Evolutionary conservation across 495 filamentous ascomycete genomes (phyloP), one percentile per base, ranked within the genome.

Genomic region (Lophiostoma macrostomum): DNA sequence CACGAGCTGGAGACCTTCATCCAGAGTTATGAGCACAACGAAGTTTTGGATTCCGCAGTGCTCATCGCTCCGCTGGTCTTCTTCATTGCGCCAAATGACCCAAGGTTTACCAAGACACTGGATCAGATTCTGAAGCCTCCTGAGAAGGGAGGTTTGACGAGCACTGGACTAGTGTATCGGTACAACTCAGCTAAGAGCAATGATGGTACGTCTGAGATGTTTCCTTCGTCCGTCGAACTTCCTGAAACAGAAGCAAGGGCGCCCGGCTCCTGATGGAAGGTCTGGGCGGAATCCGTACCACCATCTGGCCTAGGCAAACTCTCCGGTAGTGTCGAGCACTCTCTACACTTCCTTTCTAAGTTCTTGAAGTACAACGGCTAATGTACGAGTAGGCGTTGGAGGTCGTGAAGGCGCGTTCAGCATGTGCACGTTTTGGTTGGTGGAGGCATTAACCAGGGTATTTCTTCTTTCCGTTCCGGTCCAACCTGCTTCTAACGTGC

Each of bases 351-450:
- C n/a, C n/a, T n/a, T n/a, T n/a, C n/a, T n/a, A n/a, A 3, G 18
- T 7, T 5, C 14, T 20, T 18, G 10, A 35, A 22, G 5, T 32
- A 19, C 36, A 34, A 8, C 44, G 14, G 19, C 22, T 36, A 19
- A 39, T 38, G 3, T 32, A 20, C 42, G 10, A 29, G 3, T 56
- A 86, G 84, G 84, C n/a, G 80, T 88, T 4, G 81, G 82, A 29
- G 85, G 85, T 18, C 72, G 78, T 24, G 84, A 88, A 67, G 85
- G 85, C n/a, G 83, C 83, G 16, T 88, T 88, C 62, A 78, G 77
- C 63, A 87, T 88, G 84, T 85, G 84, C 52, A 88, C 84, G 0
- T 88, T 86, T 67, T 87, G 84, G 85, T 76, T 87, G 3, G 81
- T 87, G 3, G 85, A 87, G 64, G 82, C 85, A n/a, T 73, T 88